Evolutionary conservation across 2,329 filamentous ascomycete species (phyloP).

Genomic region (Cylindrodendrum hubeiense): DNA sequence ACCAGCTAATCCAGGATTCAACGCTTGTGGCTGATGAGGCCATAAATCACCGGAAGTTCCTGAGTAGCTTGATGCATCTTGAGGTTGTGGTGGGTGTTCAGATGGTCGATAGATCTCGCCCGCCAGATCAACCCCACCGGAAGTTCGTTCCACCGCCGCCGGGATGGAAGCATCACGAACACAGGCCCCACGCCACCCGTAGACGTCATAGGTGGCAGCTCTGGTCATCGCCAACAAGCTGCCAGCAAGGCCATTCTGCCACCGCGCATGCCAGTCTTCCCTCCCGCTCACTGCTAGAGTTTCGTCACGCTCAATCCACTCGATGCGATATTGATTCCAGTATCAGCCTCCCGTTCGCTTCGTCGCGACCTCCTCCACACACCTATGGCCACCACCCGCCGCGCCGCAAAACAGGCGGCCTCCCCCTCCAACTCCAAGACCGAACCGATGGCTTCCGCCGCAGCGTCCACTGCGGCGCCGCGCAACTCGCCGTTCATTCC

Average conservation of each 20-base stretch:
- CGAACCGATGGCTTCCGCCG: slow-evolving; percentile 28
- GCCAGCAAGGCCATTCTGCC: slow-evolving; percentile 22
- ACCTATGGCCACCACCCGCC: slow-evolving; percentile 46
- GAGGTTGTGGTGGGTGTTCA: not conserved
- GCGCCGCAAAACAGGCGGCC: slow-evolving; percentile 37
- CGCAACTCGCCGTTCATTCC: slow-evolving; percentile 73
- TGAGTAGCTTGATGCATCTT: not conserved
- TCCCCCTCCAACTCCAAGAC: slow-evolving; percentile 15
- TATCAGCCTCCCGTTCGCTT: not conserved
- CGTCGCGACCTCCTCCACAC: not conserved
- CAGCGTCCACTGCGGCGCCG: slow-evolving; percentile 37
- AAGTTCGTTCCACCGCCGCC: slow-evolving; percentile 30
- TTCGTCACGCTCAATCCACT: not conserved
- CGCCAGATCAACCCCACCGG: slow-evolving; percentile 18
- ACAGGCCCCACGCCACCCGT: slow-evolving; percentile 27
- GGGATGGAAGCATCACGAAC: slow-evolving; percentile 16
- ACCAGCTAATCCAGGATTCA: not conserved
- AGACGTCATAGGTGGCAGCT: slow-evolving; percentile 43
- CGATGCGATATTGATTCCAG: slow-evolving; percentile 9
- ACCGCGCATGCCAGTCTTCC: slow-evolving; percentile 13
- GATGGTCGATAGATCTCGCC: not conserved
- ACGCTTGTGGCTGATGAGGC: not conserved
- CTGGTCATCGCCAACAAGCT: slow-evolving; percentile 25
- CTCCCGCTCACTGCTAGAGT: not conserved
- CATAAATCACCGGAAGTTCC: not conserved